phyloP scores from a whole-genome alignment of 2,329 filamentous ascomycete genomes.

The Nemania sp. region DNA sequence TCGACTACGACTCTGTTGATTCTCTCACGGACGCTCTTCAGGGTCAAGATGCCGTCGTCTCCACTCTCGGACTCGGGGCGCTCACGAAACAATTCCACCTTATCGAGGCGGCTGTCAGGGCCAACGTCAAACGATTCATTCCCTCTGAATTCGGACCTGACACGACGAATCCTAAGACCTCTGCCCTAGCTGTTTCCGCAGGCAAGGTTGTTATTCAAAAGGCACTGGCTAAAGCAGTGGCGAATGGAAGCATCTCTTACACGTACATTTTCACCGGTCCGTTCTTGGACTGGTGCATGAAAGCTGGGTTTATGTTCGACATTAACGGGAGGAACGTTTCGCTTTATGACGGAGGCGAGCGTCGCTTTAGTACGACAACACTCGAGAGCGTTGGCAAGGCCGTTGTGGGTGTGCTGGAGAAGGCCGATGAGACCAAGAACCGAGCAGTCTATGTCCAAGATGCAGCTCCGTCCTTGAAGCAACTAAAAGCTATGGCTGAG shows the following conservation, averaged over 20 bases:
- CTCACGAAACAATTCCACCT: slow-evolving; percentile 58
- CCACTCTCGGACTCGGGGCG: slow-evolving; percentile 53
- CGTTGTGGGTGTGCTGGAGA: slow-evolving; percentile 60
- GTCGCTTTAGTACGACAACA: slow-evolving; percentile 60
- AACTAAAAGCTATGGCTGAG: slow-evolving; percentile 56
- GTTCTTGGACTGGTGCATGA: slow-evolving; percentile 47
- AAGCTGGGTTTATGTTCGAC: slow-evolving; percentile 38
- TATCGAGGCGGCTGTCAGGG: slow-evolving; percentile 68
- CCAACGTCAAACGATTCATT: slow-evolving; percentile 69
- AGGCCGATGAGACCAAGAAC: slow-evolving; percentile 62
- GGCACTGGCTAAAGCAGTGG: slow-evolving; percentile 56
- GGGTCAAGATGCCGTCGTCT: slow-evolving; percentile 70
- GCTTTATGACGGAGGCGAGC: slow-evolving; percentile 63
- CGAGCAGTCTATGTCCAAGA: slow-evolving; percentile 58
- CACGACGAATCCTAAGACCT: slow-evolving; percentile 53
- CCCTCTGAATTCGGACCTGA: slow-evolving; percentile 67
- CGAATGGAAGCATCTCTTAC: slow-evolving; percentile 47
- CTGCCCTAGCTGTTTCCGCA: slow-evolving; percentile 63
- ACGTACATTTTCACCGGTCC: slow-evolving; percentile 56
- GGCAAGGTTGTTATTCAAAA: slow-evolving; percentile 61
- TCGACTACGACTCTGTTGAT: slow-evolving; percentile 61
- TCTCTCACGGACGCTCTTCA: slow-evolving; percentile 63
- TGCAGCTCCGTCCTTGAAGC: slow-evolving; percentile 59
- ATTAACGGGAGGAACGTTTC: slow-evolving; percentile 50
- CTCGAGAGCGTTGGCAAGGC: slow-evolving; percentile 60